Base-by-base conservation (phyloP, 2,329 filamentous ascomycete genomes). In the Xenoacremonium recifei region DNA sequence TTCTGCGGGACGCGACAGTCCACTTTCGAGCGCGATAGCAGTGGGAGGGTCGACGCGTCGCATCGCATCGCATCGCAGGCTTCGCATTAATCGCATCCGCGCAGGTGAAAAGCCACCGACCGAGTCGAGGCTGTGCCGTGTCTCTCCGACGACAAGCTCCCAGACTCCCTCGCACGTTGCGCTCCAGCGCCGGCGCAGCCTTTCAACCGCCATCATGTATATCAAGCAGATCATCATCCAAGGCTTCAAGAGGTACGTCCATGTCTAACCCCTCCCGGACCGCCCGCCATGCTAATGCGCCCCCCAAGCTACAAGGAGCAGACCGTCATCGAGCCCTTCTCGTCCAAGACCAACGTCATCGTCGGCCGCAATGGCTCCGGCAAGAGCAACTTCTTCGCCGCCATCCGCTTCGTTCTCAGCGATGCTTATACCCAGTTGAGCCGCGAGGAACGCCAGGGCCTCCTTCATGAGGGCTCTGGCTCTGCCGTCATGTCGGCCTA, bases 171-270 rank as follows among this genome's bases (percentile, higher is more conserved):
- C 58, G 48, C 54, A 66, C 66, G 63, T 61, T 57, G 66, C 66
- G 66, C 64, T 53, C 49, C 48, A 60, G 65, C 64, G 63, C 62
- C 59, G 51, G 61, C 62, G 58, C 57, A 60, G 54, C 54, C n/a
- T n/a, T n/a, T n/a, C n/a, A n/a, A n/a, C n/a, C n/a, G n/a, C 60
- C 66, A 75, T 58, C 63, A 96, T 96, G 91, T 93, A 95, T 75
- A 96, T 99, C 79, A 99, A 99, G 70, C 93, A 99, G 75, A 96
- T 97, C 68, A 97, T 96, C 68, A 97, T 99, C 65, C 93, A 99
- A 69, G 93, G 93, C 82, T 99, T 99, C 74, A 99, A 99, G 73
- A 96, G 90, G 90, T 95, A 68, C 55, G 69, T 62, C 42, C 39
- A 30, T 42, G 33, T 40, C 37, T 35, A n/a, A n/a, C n/a, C 38